A percentile compares a stretch with the other conserved stretches of the same genome.
Conservation (phyloP, 2,329 filamentous ascomycete species). For the Scytalidium sp. region DNA sequence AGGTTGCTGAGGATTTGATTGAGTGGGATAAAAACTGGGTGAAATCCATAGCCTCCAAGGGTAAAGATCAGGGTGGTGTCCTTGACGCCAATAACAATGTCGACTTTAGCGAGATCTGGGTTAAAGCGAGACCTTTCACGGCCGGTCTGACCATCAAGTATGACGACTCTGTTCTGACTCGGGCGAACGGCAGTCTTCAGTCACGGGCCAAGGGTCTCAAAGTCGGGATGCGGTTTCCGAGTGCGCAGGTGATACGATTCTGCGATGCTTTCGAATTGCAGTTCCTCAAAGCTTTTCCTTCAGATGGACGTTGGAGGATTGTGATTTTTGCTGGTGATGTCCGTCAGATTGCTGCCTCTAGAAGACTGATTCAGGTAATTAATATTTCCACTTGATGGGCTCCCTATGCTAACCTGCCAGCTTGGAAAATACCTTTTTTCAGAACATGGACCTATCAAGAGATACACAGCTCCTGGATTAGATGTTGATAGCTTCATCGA, state of each 20-base stretch:
- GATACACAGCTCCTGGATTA: conserved; percentile 37
- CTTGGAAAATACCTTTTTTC: conserved; percentile 36
- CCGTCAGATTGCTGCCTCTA: conserved; percentile 14
- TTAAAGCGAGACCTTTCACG: conserved; percentile 55
- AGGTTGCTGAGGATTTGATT: conserved; percentile 62
- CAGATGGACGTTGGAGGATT: conserved; percentile 49
- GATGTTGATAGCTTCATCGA: conserved; percentile 57
- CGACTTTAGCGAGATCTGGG: conserved; percentile 53
- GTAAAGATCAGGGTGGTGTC: too few relatives aligned
- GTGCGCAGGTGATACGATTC: conserved; percentile 55
- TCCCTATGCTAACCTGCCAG: too few relatives aligned
- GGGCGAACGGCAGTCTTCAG: conserved; percentile 27
- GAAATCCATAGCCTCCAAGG: conserved; percentile 53
- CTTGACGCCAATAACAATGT: too few relatives aligned
- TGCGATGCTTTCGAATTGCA: conserved; percentile 57
- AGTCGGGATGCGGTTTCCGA: conserved; percentile 57
- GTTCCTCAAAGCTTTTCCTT: conserved; percentile 43
- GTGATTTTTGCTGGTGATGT: conserved; percentile 47
- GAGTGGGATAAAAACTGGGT: conserved; percentile 56
- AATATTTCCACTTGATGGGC: too few relatives aligned
- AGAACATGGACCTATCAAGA: conserved; percentile 35
- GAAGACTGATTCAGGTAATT: conserved; percentile 36
- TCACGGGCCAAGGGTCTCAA: conserved; percentile 37
- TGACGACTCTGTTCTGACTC: conserved; percentile 44
- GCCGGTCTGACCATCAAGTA: conserved; percentile 58